Conservation (phyloP, 2,329 filamentous ascomycete species). For the Trichophyton verrucosum region DNA sequence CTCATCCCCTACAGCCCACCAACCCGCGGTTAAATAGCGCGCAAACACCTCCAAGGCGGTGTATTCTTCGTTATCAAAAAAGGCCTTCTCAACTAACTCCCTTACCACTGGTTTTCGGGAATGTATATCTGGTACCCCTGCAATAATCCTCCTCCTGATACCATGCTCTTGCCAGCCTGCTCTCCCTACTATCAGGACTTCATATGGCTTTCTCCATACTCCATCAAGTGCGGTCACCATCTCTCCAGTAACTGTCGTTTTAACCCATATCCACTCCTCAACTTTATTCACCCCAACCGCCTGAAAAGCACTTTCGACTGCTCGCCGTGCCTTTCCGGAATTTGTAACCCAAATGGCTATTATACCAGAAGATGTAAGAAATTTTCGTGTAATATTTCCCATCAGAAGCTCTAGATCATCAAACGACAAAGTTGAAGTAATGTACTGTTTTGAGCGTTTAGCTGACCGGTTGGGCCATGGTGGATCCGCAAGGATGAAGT, state of each 20-base stretch:
- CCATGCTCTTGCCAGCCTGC: conserved; percentile 15
- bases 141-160: conserved; percentile 40
- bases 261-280: conserved; percentile 55
- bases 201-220: conserved; percentile 50
- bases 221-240: conserved; percentile 41
- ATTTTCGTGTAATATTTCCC: conserved; percentile 33
- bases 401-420: conserved; percentile 24
- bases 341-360: conserved; percentile 53
- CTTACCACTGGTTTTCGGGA: conserved; percentile 54
- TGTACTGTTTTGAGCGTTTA: conserved; percentile 40
- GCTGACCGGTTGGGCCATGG: conserved; percentile 53
- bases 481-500: conserved; percentile 50
- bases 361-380: conserved; percentile 31
- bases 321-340: conserved; percentile 37
- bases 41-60: conserved; percentile 50
- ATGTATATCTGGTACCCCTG: conserved; percentile 50
- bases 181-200: conserved; percentile 40
- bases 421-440: conserved; percentile 20
- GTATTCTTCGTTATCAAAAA: conserved; percentile 31
- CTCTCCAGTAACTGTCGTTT: conserved; percentile 43
- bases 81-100: conserved; percentile 38
- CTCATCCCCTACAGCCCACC: conserved; percentile 52
- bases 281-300: conserved; percentile 37
- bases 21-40: conserved; percentile 45
- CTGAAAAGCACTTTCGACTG: conserved; percentile 34